A percentile compares a stretch with the other conserved stretches of the same genome.
phyloP scores from a whole-genome alignment of 169 alveolate species.

The Cryptosporidium bovis region DNA sequence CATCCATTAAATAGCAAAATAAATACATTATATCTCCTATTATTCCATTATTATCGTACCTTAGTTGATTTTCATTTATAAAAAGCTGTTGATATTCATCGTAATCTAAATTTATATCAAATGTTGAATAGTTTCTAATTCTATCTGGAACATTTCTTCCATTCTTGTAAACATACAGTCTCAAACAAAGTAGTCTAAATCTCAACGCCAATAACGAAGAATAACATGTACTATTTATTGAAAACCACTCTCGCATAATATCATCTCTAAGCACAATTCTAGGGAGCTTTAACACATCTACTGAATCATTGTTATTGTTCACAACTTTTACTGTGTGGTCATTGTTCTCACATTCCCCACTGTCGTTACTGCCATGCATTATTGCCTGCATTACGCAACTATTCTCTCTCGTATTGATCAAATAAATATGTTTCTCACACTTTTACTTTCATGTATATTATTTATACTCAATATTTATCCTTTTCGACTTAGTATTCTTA shows the following conservation, averaged over 20 bases:
- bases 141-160: slow-evolving; percentile 29
- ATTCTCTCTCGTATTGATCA: too few species aligned
- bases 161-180: neutral
- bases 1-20: slow-evolving; percentile 13
- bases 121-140: slow-evolving; percentile 22
- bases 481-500: too few species aligned
- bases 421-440: too few species aligned
- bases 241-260: slow-evolving; percentile 50
- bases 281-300: slow-evolving; percentile 2
- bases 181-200: slow-evolving; percentile 49
- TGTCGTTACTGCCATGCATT: neutral
- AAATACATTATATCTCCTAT: slow-evolving; percentile 52
- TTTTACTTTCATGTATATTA: too few species aligned
- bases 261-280: slow-evolving; percentile 3
- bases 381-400: neutral
- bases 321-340: neutral
- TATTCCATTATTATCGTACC: neutral
- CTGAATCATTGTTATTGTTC: neutral
- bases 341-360: neutral
- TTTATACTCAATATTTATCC: too few species aligned
- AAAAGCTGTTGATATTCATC: slow-evolving; percentile 28
- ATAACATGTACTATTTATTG: slow-evolving; percentile 29
- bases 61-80: neutral
- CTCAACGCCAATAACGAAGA: slow-evolving; percentile 46
- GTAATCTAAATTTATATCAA: slow-evolving; percentile 19